Evolutionary conservation across 441 rosid species (phyloP).

Genomic region (Erysimum pusillum): DNA sequence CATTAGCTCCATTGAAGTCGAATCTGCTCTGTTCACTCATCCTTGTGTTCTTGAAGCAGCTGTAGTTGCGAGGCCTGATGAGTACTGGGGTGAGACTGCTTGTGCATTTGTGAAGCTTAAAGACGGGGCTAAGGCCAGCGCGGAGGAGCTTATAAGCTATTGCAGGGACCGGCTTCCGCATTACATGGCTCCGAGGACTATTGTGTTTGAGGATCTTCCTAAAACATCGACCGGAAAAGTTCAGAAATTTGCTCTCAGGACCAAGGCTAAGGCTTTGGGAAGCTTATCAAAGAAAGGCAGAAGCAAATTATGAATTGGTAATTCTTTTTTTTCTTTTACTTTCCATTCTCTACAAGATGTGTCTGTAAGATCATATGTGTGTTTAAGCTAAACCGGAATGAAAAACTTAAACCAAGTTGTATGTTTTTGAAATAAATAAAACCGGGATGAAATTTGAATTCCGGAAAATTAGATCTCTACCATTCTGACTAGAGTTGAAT

Average conservation of each 20-base stretch:
- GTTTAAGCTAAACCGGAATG: conserved; percentile 12
- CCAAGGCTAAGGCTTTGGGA: conserved; percentile 72
- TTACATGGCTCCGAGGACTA: conserved; percentile 71
- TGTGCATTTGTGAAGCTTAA: conserved; percentile 81
- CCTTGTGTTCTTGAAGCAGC: conserved; percentile 78
- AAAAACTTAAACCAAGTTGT: conserved; percentile 29
- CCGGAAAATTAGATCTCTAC: conserved; percentile 25
- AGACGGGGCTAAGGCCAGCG: conserved; percentile 54
- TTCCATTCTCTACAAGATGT: background rate
- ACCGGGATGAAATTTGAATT: background rate
- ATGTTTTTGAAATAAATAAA: conserved; percentile 20
- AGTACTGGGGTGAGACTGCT: conserved; percentile 82
- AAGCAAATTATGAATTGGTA: conserved; percentile 47
- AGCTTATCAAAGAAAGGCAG: conserved; percentile 52
- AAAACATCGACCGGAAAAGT: conserved; percentile 78
- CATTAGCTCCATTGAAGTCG: conserved; percentile 78
- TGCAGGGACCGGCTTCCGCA: conserved; percentile 63
- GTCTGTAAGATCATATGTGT: background rate
- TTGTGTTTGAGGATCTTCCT: conserved; percentile 73
- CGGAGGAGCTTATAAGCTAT: conserved; percentile 57
- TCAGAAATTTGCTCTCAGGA: conserved; percentile 69
- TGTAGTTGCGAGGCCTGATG: conserved; percentile 75
- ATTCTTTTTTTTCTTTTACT: background rate
- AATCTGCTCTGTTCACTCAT: conserved; percentile 66
- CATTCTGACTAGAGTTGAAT: conserved; percentile 35